Percentiles rank a stretch among this genome's conserved stretches.
These are phyloP conservation scores for Cryptococcus sp. DNA, from an alignment of 1,284 basidiomycete genomes.

Conservation along the genomic window DNA sequence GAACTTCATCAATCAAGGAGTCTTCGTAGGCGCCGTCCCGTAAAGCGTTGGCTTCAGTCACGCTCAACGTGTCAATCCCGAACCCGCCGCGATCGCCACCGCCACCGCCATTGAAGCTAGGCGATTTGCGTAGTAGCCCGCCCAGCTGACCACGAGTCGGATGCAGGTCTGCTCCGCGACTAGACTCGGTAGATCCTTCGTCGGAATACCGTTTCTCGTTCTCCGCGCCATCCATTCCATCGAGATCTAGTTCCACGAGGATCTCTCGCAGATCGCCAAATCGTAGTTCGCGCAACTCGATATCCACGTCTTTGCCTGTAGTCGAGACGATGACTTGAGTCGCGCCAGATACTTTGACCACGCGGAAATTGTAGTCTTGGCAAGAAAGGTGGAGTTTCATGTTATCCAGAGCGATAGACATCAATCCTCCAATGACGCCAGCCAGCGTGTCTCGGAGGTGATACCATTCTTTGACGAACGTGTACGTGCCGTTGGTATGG, in stretches of 20 bases:
- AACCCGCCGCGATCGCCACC: constrained; percentile 61
- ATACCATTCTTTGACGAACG: constrained; percentile 95
- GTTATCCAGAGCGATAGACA: constrained; percentile 82
- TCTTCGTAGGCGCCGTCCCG: constrained; percentile 85
- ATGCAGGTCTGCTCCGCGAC: background rate
- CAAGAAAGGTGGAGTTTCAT: constrained; percentile 80
- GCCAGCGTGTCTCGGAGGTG: constrained; percentile 84
- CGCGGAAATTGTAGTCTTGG: constrained; percentile 71
- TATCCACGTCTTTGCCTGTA: constrained; percentile 88
- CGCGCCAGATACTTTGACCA: constrained; percentile 86
- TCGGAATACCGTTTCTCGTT: constrained; percentile 12
- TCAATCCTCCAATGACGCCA: constrained; percentile 89
- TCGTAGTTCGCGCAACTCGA: constrained; percentile 88
- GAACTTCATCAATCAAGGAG: constrained; percentile 86
- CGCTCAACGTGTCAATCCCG: constrained; percentile 82
- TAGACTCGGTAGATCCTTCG: constrained; percentile 24
- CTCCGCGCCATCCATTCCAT: constrained; percentile 39
- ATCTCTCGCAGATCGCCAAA: constrained; percentile 93
- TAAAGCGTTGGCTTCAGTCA: constrained; percentile 87
- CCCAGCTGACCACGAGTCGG: constrained; percentile 1
- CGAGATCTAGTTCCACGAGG: constrained; percentile 87
- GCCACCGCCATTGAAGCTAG: constrained; percentile 11
- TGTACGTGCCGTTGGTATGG: constrained; percentile 95
- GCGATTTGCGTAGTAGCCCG: constrained; percentile 13
- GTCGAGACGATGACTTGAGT: constrained; percentile 77